Base-by-base conservation (phyloP, 495 filamentous ascomycete genomes). In the Oleoguttula mirabilis region DNA sequence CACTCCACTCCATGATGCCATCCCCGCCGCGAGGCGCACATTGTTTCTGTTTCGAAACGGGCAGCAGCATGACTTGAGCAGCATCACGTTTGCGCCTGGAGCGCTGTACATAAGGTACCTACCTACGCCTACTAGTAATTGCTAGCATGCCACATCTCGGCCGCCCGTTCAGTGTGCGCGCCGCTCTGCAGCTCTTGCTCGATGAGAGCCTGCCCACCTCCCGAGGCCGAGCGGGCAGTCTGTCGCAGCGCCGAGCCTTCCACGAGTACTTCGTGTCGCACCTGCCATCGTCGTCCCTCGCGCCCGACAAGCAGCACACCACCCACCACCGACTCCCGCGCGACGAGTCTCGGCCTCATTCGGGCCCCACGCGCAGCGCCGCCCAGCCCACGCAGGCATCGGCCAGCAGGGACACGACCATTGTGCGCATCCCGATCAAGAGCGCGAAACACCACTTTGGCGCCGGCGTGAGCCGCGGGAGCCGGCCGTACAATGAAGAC, bases 261-360 rank as follows among this genome's bases (percentile, higher is more conserved):
- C 86, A 92, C 65, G 84, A 90, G 48, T 98, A 98, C 67, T 98
- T 98, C 58, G 82, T 95, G 24, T 93, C 90, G 4, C 82, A 95
- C 60, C 71, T 98, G 0, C 90, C 90, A 4, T 92, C 87, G 16
- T 88, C 84, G 31, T 95, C 88, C 0, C 70, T 95, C 11, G 83
- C 94, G 54, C 88, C 90, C 8, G 90, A 98, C 55, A 81, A 84
- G 15, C 72, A 73, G 23, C 68, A 70, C 15, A 59, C 68, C 1
- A 74, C 74, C 3, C 84, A 76, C 37, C 71, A 77, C 52, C 85
- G 94, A 51, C 72, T 95, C 11, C 87, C 87, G 28, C 80, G 85
- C 33, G 69, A 79, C 21, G 84, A 77, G 3, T 88, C 85, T 20
- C 78, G 75, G n/a, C 87, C 88, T 2, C 85, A 92, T 63, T 42